A percentile compares a stretch with the other conserved stretches of the same genome.
These are phyloP conservation scores for Salmacisia buchloeana DNA, from an alignment of 1,284 basidiomycete species.

Conservation along the genomic window DNA sequence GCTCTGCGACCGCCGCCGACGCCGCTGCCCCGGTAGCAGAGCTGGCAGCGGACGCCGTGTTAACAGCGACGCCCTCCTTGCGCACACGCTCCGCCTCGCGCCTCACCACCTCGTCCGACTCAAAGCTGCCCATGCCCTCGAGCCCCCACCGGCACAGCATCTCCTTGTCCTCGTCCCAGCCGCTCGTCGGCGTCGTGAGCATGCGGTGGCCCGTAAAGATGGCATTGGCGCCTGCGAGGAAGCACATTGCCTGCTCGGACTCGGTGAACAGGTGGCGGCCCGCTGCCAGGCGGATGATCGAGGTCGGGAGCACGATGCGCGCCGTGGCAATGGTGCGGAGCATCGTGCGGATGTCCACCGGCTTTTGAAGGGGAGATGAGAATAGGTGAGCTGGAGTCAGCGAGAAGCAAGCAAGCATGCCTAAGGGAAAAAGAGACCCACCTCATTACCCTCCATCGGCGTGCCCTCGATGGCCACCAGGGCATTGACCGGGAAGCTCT, in stretches of 20 bases:
- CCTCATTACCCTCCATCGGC: conserved; percentile 58
- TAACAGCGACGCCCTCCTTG: background rate
- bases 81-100: background rate
- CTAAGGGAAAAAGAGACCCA: conserved; percentile 26
- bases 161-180: conserved; percentile 70
- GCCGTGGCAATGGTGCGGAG: conserved; percentile 92
- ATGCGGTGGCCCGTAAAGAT: conserved; percentile 96
- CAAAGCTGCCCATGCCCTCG: conserved; percentile 75
- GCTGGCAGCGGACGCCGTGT: background rate
- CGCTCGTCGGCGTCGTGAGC: conserved; percentile 79
- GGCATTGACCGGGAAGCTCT: conserved; percentile 97
- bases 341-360: conserved; percentile 66
- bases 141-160: conserved; percentile 93
- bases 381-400: background rate
- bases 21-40: background rate
- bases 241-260: conserved; percentile 92
- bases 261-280: conserved; percentile 85
- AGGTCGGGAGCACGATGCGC: conserved; percentile 77
- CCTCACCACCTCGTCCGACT: conserved; percentile 18
- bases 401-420: background rate
- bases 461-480: conserved; percentile 64
- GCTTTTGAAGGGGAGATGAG: conserved; percentile 10
- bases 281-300: conserved; percentile 91
- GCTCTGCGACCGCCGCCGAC: no score
- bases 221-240: conserved; percentile 96